Evolutionary conservation across 2,329 filamentous ascomycete species (phyloP).

Genomic region (Cladosporium sp.): DNA sequence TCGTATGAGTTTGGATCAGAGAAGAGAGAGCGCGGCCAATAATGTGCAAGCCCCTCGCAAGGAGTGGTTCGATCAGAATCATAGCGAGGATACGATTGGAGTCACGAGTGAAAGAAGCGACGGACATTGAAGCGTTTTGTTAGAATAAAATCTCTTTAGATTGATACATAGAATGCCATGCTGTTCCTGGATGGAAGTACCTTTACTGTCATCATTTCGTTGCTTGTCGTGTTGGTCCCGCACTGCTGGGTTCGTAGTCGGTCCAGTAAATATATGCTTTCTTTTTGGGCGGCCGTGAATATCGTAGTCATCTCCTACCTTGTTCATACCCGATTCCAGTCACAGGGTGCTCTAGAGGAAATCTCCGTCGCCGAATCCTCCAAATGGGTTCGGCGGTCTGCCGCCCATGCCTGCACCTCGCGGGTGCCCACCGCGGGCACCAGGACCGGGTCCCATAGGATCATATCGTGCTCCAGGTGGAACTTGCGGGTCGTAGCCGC

Average conservation of each 20-base stretch:
- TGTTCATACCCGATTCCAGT: neutral
- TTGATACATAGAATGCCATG: constrained; percentile 6
- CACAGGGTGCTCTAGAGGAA: constrained; percentile 48
- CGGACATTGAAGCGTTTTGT: neutral
- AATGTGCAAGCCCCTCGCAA: constrained; percentile 19
- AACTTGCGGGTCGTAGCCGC: constrained; percentile 65
- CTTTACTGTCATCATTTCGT: constrained; percentile 5
- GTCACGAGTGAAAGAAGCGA: neutral
- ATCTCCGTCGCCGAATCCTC: constrained; percentile 60
- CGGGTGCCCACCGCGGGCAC: constrained; percentile 48
- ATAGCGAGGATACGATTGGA: constrained; percentile 22
- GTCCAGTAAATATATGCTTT: neutral
- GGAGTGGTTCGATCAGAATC: constrained; percentile 34
- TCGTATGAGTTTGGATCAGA: constrained; percentile 25
- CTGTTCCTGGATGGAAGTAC: neutral
- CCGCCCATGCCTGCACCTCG: constrained; percentile 48
- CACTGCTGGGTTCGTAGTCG: neutral
- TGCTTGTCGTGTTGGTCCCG: neutral
- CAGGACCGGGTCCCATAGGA: constrained; percentile 69
- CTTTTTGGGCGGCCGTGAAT: neutral
- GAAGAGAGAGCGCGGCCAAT: constrained; percentile 24
- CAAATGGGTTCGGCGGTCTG: constrained; percentile 58
- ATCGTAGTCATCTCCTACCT: neutral
- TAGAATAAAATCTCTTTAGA: neutral
- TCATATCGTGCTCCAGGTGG: constrained; percentile 93